Evolutionary conservation across 2,329 filamentous ascomycete species (phyloP).

Genomic region (Diplodia intermedia): DNA sequence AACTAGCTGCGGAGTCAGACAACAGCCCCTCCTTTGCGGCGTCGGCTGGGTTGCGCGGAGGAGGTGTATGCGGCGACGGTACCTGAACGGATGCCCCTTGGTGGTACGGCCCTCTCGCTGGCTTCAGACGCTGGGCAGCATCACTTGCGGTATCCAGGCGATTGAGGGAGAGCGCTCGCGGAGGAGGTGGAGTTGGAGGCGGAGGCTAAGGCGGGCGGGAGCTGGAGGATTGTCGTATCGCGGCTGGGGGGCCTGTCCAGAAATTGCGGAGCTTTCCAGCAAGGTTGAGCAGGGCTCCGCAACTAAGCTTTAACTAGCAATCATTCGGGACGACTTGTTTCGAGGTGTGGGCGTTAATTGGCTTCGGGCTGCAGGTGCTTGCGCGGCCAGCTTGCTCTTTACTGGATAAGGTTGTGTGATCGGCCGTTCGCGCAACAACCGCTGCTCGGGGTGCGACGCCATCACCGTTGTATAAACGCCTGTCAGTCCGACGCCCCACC

Average conservation of each 20-base stretch:
- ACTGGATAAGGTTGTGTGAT: constrained; percentile 30
- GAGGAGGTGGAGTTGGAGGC: constrained; percentile 10
- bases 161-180: constrained; percentile 3
- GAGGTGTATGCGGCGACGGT: neutral
- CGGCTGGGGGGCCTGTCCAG: constrained; percentile 15
- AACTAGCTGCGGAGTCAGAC: constrained; percentile 5
- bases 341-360: constrained; percentile 14
- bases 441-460: constrained; percentile 15
- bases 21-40: constrained; percentile 12
- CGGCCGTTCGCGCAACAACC: constrained; percentile 28
- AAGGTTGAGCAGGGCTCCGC: constrained; percentile 20
- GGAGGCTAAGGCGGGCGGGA: constrained; percentile 1
- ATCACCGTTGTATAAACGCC: constrained; percentile 18
- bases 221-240: constrained; percentile 20
- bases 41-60: neutral
- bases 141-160: neutral
- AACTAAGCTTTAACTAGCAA: constrained; percentile 23
- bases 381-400: constrained; percentile 25
- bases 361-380: constrained; percentile 16
- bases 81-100: neutral
- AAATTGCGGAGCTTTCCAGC: constrained; percentile 28
- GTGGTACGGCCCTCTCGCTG: neutral
- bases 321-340: constrained; percentile 29
- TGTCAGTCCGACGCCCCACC: neutral
- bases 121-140: constrained; percentile 1